A percentile compares a stretch with the other conserved stretches of the same genome.
phyloP scores from a whole-genome alignment of 2,329 filamentous ascomycete species.

The Botryotinia globosa region DNA sequence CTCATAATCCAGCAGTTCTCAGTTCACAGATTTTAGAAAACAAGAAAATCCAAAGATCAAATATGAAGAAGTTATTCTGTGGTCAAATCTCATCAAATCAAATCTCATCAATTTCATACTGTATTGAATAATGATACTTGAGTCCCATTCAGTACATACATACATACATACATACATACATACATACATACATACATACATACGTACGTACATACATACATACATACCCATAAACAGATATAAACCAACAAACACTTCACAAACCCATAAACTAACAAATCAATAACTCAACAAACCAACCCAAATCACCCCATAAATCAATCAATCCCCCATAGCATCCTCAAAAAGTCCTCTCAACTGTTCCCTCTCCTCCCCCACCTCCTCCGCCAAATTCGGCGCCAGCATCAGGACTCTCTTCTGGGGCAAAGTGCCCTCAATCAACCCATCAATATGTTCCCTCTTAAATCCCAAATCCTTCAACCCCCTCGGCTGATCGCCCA shows the following conservation, averaged over 20 bases:
- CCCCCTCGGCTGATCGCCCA: conserved; percentile 89
- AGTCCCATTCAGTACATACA: neutral
- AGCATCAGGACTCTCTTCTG: conserved; percentile 89
- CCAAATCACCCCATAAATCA: neutral
- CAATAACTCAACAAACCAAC: neutral
- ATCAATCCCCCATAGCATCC: conserved; percentile 45
- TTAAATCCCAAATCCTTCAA: conserved; percentile 81
- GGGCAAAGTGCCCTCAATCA: conserved; percentile 93
- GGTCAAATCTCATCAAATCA: no score
- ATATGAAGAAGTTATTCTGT: no score
- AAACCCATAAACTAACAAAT: neutral
- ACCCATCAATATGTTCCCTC: conserved; percentile 67
- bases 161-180: no score
- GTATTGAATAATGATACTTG: no score
- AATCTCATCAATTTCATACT: no score
- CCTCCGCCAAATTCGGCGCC: conserved; percentile 74
- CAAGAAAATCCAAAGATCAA: no score
- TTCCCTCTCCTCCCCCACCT: conserved; percentile 67
- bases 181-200: neutral
- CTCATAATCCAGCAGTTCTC: no score
- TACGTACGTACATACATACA: no score
- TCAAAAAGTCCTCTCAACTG: conserved; percentile 71
- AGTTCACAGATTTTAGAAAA: no score
- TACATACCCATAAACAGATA: neutral
- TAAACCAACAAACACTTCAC: no score